Base-by-base conservation (phyloP, 2,329 filamentous ascomycete genomes). In the Metarhizium guizhouense region DNA sequence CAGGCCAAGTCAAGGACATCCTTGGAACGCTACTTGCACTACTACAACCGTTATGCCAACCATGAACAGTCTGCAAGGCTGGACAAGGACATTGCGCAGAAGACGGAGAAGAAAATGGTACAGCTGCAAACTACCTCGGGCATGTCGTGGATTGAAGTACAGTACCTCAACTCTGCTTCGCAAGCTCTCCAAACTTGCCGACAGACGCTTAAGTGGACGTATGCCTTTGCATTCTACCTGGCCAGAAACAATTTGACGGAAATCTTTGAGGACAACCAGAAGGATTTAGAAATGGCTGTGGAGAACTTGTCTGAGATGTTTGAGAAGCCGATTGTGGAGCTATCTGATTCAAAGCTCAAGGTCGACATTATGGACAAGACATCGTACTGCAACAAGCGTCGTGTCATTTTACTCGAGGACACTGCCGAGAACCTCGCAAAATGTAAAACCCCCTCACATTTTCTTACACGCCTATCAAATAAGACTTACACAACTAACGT, bases 351-450 rank as follows among this genome's bases (percentile, higher is more conserved):
- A n/a, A 96, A 96, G 71, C 78, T 96, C 57, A 97, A 96, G 75
- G 90, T 96, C 6, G 93, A 96, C 61, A 99, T 99, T 67, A 89
- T 99, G 84, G 93, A 99, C 72, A 97, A 96, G 80, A 99, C 93
- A 4, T 84, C 91, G 0, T 99, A 99, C 70, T 99, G 95, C 75
- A 96, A 89, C 71, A 93, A 94, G 72, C 82, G 94, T 54, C 82
- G 94, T 48, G 80, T 96, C 29, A 96, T 97, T 60, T 71, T 99
- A 10, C 78, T 99, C 20, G 90, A 91, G 55, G 90, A 96, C 64
- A 97, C 94, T 2, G 94, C 94, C 0, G 88, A 96, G 62, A 96
- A 95, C 64, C 76, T 99, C 53, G 91, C 88, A 63, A 85, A 89
- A 68, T 88, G 93, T 94, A 79, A 42, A 60, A 56, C 18, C 13